Evolutionary conservation across 2,329 filamentous ascomycete species (phyloP).

Genomic region (Fusarium begoniae): DNA sequence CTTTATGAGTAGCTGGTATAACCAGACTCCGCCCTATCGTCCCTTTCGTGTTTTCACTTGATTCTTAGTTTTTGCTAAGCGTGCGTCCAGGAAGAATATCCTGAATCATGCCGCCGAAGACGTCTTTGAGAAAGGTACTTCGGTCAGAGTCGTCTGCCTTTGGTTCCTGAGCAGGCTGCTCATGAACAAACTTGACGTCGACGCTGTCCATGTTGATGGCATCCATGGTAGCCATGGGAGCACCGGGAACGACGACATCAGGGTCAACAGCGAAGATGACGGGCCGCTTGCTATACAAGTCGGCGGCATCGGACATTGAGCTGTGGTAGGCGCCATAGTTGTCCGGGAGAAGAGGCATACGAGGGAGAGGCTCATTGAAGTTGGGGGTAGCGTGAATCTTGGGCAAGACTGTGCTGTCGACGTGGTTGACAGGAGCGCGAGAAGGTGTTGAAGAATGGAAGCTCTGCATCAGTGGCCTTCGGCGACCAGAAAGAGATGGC

Average conservation of each 20-base stretch:
- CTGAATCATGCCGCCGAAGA: slow-evolving; percentile 67
- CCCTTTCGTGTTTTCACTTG: neutral
- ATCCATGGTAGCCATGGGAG: slow-evolving; percentile 66
- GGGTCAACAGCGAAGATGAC: slow-evolving; percentile 67
- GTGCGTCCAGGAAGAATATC: slow-evolving; percentile 49
- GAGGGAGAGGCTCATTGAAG: slow-evolving; percentile 53
- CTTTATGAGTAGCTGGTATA: slow-evolving; percentile 10
- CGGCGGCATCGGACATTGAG: slow-evolving; percentile 54
- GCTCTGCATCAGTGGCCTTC: slow-evolving; percentile 70
- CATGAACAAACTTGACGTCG: slow-evolving; percentile 63
- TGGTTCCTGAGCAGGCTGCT: slow-evolving; percentile 44
- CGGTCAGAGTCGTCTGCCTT: slow-evolving; percentile 32
- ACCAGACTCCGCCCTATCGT: slow-evolving; percentile 2
- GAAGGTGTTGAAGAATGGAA: slow-evolving; percentile 62
- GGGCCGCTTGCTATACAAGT: slow-evolving; percentile 55
- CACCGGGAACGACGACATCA: slow-evolving; percentile 59
- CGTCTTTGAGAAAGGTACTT: slow-evolving; percentile 60
- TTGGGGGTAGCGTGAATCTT: slow-evolving; percentile 47
- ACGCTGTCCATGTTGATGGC: slow-evolving; percentile 65
- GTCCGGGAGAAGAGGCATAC: slow-evolving; percentile 69
- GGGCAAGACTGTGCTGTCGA: slow-evolving; percentile 66
- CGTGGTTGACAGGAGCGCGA: slow-evolving; percentile 50
- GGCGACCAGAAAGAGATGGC: slow-evolving; percentile 55
- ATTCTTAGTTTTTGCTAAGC: slow-evolving; percentile 19
- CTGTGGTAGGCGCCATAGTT: slow-evolving; percentile 58